A percentile compares a stretch with the other conserved stretches of the same genome.
Evolutionary conservation across 441 rosid genomes (phyloP).

Genomic region (Corymbia calophylla): DNA sequence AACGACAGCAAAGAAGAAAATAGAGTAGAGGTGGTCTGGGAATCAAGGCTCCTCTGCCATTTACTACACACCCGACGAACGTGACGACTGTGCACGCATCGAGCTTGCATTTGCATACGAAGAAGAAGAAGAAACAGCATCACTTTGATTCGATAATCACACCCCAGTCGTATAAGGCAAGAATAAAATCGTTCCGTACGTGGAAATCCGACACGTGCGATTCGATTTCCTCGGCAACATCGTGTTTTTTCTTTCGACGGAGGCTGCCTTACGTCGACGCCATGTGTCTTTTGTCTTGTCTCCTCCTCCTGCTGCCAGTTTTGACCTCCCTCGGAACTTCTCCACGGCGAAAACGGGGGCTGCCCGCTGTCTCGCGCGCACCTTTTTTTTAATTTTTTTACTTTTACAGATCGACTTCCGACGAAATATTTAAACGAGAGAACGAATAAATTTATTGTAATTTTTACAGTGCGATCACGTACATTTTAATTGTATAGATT

Average conservation of each 20-base stretch:
- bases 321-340: background rate
- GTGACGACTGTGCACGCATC: background rate
- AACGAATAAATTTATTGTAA: no score
- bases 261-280: background rate
- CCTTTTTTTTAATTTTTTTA: background rate
- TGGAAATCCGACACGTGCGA: background rate
- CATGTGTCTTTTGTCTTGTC: background rate
- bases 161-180: background rate
- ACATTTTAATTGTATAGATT: accelerated
- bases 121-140: no score
- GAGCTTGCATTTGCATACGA: background rate
- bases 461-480: no score
- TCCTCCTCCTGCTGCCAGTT: background rate
- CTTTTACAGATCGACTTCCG: no score
- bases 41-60: no score
- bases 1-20: background rate
- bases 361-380: background rate
- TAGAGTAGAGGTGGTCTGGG: background rate
- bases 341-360: background rate
- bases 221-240: background rate
- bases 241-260: accelerated
- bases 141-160: background rate
- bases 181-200: background rate
- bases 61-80: background rate
- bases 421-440: no score